Evolutionary conservation across 2,329 filamentous ascomycete genomes (phyloP), one percentile per base, ranked within the genome.

Genomic region (Penicillium fuscoglaucum): DNA sequence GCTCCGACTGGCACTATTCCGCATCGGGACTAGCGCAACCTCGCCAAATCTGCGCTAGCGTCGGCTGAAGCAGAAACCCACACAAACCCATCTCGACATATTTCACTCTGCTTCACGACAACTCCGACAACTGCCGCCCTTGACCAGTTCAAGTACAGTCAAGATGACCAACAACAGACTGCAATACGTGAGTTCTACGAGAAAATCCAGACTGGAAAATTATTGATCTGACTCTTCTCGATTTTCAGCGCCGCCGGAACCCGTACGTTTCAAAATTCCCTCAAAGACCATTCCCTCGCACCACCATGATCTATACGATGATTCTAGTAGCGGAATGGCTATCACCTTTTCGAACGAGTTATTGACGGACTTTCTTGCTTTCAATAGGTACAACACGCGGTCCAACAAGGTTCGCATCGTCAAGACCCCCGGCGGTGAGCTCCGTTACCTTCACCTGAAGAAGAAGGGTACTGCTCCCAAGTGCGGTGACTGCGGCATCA

Each of bases 381-480:
- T 62, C 60, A 65, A 70, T 76, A 95, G 91, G 79, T 99, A 98
- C 90, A 98, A 98, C 89, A 98, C 93, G 80, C 85, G 85, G 79
- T 96, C 91, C 80, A 97, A 99, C 90, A 91, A 92, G 83, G 93
- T 95, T 80, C 90, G 95, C 79, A 86, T 96, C 76, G 81, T 96
- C 82, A 95, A 95, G 87, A 99, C 95, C 71, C 95, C 96, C 71
- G 96, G 95, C 80, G 95, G 95, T 80, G 87, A 93, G 80, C 88
- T 96, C 76, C 89, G 95, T 80, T 89, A 96, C 79, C 90, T 98
- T 74, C 93, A 99, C 89, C 93, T 97, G 86, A 98, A 98, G 90
- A 99, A 99, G 91, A 90, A 89, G 80, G 95, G 93, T 74, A 96
- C 92, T 79, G 90, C 93, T 68, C 95, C 95, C 78, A 99, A 99